These are phyloP conservation scores for Starmerella cellae DNA, from an alignment of 805 yeast species.

Conservation along the genomic window DNA sequence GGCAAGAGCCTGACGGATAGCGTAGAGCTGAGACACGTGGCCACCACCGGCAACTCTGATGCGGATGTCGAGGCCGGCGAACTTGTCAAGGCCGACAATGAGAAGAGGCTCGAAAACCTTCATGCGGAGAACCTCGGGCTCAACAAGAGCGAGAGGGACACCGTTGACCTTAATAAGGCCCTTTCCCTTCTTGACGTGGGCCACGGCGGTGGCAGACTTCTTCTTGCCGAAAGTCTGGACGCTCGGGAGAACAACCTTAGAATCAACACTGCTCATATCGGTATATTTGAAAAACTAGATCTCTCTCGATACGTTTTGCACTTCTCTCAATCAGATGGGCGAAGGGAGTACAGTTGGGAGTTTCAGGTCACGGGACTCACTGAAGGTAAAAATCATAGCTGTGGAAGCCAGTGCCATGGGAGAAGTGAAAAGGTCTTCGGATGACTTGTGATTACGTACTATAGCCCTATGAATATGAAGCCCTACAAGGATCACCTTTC, in stretches of 20 bases:
- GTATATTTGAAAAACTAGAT: slow-evolving; percentile 9
- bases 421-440: too few species aligned
- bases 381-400: neutral
- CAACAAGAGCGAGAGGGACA: slow-evolving; percentile 96
- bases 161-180: slow-evolving; percentile 99
- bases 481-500: neutral
- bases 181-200: slow-evolving; percentile 98
- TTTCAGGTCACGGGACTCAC: slow-evolving; percentile 1
- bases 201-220: slow-evolving; percentile 99
- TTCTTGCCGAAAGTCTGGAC: slow-evolving; percentile 96
- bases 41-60: slow-evolving; percentile 99
- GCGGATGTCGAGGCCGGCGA: slow-evolving; percentile 96
- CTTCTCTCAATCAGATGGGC: neutral
- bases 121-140: slow-evolving; percentile 98
- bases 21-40: slow-evolving; percentile 99
- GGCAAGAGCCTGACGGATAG: slow-evolving; percentile 99
- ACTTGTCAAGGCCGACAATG: slow-evolving; percentile 96
- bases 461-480: neutral
- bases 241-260: slow-evolving; percentile 17
- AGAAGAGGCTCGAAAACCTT: slow-evolving; percentile 99
- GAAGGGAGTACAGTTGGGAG: slow-evolving; percentile 2
- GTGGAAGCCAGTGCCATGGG: too few species aligned
- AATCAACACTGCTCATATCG: slow-evolving; percentile 13
- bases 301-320: slow-evolving; percentile 1
- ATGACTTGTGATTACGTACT: neutral